phyloP scores from a whole-genome alignment of 352 stramenopile species.

The Phytopythium mirpurense region DNA sequence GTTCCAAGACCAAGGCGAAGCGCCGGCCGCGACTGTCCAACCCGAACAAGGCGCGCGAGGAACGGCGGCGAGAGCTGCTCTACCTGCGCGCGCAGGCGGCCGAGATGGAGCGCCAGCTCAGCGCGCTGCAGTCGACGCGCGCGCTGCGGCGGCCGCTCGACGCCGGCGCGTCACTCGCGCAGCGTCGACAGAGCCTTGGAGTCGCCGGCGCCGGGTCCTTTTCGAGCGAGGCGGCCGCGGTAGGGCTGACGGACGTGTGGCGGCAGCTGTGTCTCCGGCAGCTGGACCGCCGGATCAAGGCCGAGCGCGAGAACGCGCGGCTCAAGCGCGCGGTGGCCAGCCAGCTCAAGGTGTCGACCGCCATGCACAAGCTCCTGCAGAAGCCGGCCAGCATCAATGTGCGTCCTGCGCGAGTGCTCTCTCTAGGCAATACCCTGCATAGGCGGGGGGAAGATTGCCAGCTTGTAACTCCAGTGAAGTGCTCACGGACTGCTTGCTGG shows the following conservation, averaged over 20 bases:
- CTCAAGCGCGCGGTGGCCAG: conserved; percentile 47
- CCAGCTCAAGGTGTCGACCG: conserved; percentile 44
- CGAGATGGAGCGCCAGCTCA: conserved; percentile 7
- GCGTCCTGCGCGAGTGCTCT: neutral
- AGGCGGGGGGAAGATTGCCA: too few relatives aligned
- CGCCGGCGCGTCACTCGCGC: neutral
- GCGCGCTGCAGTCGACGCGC: neutral
- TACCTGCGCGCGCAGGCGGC: neutral
- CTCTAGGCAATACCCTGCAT: too few relatives aligned
- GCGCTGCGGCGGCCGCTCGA: neutral
- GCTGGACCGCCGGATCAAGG: conserved; percentile 3
- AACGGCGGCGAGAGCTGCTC: conserved; percentile 3
- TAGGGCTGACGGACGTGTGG: conserved; percentile 1
- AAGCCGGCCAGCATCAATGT: neutral
- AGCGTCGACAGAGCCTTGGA: neutral
- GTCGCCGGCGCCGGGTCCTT: too few relatives aligned
- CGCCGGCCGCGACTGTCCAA: neutral
- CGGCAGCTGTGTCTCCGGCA: conserved; percentile 4
- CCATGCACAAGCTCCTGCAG: conserved; percentile 21
- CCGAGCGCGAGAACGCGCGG: conserved; percentile 43
- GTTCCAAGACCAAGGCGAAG: neutral
- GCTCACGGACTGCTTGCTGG: too few relatives aligned
- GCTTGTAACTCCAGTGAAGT: too few relatives aligned
- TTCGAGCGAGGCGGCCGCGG: too few relatives aligned
- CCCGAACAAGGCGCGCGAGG: conserved; percentile 7